Conservation (phyloP, 257 asterid genomes). For the Henckelia pumila region DNA sequence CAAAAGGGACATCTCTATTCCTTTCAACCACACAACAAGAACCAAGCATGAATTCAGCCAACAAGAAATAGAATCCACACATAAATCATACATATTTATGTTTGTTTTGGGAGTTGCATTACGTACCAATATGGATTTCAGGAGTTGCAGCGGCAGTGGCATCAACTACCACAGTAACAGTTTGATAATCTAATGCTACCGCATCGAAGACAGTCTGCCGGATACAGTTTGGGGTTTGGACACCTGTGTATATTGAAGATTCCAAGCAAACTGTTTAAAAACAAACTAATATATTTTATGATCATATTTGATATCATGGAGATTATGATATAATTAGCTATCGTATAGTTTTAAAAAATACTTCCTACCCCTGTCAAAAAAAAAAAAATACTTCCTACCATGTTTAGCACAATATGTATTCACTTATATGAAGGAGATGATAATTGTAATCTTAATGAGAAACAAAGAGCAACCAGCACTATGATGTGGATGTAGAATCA, state of each 20-base stretch:
- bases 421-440: not conserved
- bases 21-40: not conserved
- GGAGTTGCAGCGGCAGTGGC: slow-evolving; percentile 91
- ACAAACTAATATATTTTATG: too few relatives aligned
- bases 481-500: too few relatives aligned
- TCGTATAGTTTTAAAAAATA: too few relatives aligned
- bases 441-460: too few relatives aligned
- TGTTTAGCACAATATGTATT: not conserved
- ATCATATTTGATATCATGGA: not conserved
- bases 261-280: too few relatives aligned
- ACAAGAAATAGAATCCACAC: not conserved
- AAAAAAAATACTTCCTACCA: too few relatives aligned
- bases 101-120: slow-evolving; percentile 2
- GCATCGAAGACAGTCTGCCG: slow-evolving; percentile 89
- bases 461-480: too few relatives aligned
- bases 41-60: not conserved
- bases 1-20: not conserved
- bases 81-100: not conserved
- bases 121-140: slow-evolving; percentile 68
- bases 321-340: too few relatives aligned
- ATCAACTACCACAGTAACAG: slow-evolving; percentile 64
- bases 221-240: slow-evolving; percentile 92
- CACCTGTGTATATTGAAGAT: slow-evolving; percentile 40
- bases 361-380: too few relatives aligned
- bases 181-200: slow-evolving; percentile 64